Percentiles rank a stretch among this genome's conserved stretches.
Evolutionary conservation across 2,329 filamentous ascomycete species (phyloP).

Genomic region (Epichloe coenophiala): DNA sequence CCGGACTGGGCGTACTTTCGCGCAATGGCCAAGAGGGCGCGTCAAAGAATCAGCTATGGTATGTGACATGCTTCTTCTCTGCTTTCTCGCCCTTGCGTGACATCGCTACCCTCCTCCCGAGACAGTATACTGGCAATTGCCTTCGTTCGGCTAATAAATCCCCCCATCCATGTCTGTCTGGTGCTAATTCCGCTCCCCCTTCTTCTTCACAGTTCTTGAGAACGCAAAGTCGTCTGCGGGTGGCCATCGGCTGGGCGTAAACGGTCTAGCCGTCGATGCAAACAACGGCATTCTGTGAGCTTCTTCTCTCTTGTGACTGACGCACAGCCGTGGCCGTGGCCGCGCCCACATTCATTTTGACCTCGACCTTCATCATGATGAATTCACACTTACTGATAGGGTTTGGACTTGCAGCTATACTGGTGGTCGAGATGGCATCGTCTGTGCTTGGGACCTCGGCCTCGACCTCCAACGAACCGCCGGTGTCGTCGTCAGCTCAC

Average conservation of each 20-base stretch:
- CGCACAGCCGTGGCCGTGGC: background rate
- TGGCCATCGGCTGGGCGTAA: slow-evolving; percentile 86
- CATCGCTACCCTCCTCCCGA: background rate
- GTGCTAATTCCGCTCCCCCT: slow-evolving; percentile 1
- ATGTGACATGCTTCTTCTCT: slow-evolving; percentile 6
- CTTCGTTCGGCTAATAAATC: no score
- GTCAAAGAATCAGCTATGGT: slow-evolving; percentile 61
- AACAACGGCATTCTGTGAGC: slow-evolving; percentile 75
- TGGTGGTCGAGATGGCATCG: slow-evolving; percentile 83
- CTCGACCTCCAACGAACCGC: slow-evolving; percentile 41
- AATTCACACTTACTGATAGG: background rate
- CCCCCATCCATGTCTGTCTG: background rate
- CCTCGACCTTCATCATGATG: no score
- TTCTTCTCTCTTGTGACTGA: background rate
- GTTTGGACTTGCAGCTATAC: slow-evolving; percentile 57
- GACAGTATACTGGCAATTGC: background rate
- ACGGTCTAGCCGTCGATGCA: slow-evolving; percentile 79
- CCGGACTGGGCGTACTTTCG: background rate
- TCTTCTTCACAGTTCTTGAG: slow-evolving; percentile 35
- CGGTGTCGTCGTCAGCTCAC: slow-evolving; percentile 15
- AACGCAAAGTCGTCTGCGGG: slow-evolving; percentile 47
- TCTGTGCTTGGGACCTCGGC: slow-evolving; percentile 90
- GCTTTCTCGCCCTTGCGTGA: background rate
- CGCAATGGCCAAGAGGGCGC: slow-evolving; percentile 52
- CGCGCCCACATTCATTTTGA: no score